Evolutionary conservation across 495 filamentous ascomycete genomes (phyloP), one percentile per base, ranked within the genome.

Genomic region (Aeminium ludgeri): DNA sequence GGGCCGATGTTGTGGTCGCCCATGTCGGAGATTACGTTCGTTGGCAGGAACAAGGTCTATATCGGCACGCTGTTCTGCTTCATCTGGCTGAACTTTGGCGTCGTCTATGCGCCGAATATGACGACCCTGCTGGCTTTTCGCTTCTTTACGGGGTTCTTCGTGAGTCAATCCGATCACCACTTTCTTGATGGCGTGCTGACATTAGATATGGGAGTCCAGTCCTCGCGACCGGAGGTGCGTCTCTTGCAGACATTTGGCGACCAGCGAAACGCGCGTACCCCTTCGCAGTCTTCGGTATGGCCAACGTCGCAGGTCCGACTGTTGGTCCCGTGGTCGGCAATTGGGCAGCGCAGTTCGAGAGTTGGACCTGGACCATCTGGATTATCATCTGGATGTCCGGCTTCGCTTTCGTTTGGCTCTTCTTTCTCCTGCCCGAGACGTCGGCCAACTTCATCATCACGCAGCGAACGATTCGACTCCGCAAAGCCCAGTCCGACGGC

Each of bases 281-380:
- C 6, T 51, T 72, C 38, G 61, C 63, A 28, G 40, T 58, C 27
- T 72, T 66, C 66, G 68, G 66, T 18, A 52, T 63, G 4, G 60
- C 65, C 12, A 43, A 35, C 12, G 52, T 51, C 36, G 47, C 58
- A 39, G 49, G 49, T 53, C 67, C 67, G n/a, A 63, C 68, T 3
- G 59, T 78, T 1, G 74, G 72, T 6, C 74, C 73, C 7, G 58
- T 76, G 0, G 58, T 76, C 10, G 68, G 66, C 19, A 72, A 71
- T 18, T 78, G 74, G 49, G 64, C 71, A 2, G 72, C 77, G 34
- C 61, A 64, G 1, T 61, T 59, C 19, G 60, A 59, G 33, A 46
- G 41, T 16, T 59, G 56, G 56, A 51, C 49, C 17, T 60, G 56
- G 56, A 40, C 48, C 8, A 40, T 51, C 19, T 60, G 56, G 56